Evolutionary conservation across 2,329 filamentous ascomycete genomes (phyloP).

Genomic region (Botrytis medusae): DNA sequence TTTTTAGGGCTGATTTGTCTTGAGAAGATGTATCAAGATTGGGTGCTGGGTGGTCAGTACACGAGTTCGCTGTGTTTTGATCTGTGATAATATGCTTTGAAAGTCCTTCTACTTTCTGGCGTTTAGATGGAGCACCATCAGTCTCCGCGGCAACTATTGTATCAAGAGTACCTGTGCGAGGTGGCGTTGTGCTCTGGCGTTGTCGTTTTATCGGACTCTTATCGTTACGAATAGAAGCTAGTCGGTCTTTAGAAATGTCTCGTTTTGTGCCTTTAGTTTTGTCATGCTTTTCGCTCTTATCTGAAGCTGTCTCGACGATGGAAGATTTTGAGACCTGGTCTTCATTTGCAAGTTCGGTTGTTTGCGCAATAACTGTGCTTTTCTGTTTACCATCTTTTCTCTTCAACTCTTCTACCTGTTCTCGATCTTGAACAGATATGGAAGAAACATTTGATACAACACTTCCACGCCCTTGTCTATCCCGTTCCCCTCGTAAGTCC

Average conservation of each 20-base stretch:
- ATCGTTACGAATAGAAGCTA: conserved; percentile 50
- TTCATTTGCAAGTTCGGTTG: conserved; percentile 9
- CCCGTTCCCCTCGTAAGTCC: conserved; percentile 58
- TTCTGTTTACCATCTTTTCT: conserved; percentile 52
- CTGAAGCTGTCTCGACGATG: conserved; percentile 28
- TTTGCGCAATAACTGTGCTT: conserved; percentile 31
- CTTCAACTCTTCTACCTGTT: conserved; percentile 42
- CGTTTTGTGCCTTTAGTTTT: conserved; percentile 60
- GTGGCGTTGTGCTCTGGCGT: conserved; percentile 59
- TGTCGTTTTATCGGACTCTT: conserved; percentile 54
- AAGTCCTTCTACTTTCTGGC: conserved; percentile 53
- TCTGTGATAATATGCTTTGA: conserved; percentile 27
- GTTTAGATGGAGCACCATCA: conserved; percentile 53
- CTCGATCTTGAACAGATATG: conserved; percentile 51
- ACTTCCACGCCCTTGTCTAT: conserved; percentile 54
- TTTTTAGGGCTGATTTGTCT: conserved; percentile 24
- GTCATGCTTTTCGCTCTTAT: conserved; percentile 42
- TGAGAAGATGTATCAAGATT: conserved; percentile 27
- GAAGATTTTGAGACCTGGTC: conserved; percentile 24
- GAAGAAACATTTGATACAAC: conserved; percentile 57
- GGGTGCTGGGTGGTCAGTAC: conserved; percentile 34
- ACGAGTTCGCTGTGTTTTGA: conserved; percentile 33
- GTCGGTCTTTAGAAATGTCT: conserved; percentile 58
- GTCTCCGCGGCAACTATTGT: conserved; percentile 52
- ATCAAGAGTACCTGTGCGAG: conserved; percentile 45